Conservation (phyloP, 1,284 basidiomycete species). For the Kwoniella shivajii region DNA sequence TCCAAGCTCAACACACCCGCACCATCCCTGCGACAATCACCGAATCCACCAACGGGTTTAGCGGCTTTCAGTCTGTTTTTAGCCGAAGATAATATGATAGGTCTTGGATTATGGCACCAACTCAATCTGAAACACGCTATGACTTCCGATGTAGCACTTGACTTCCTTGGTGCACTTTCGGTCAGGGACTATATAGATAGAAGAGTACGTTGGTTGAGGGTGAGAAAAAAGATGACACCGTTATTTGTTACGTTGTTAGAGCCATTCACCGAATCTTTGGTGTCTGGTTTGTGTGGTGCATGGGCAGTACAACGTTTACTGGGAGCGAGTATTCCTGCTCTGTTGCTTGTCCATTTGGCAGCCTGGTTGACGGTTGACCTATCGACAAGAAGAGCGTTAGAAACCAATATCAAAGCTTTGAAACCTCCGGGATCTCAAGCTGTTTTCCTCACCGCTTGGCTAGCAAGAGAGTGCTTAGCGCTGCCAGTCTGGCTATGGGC, state of each 20-base stretch:
- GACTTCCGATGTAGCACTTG: constrained; percentile 82
- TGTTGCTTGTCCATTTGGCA: constrained; percentile 71
- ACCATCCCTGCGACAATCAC: constrained; percentile 31
- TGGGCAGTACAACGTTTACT: constrained; percentile 63
- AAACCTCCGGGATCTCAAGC: constrained; percentile 60
- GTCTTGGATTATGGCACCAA: constrained; percentile 84
- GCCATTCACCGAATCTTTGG: constrained; percentile 82
- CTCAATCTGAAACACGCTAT: constrained; percentile 80
- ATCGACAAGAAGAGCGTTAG: constrained; percentile 40
- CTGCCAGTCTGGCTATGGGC: constrained; percentile 83
- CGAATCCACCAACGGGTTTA: constrained; percentile 58
- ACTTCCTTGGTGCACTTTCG: constrained; percentile 83
- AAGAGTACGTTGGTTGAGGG: constrained; percentile 89
- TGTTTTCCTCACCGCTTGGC: constrained; percentile 74
- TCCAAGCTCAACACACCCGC: constrained; percentile 43
- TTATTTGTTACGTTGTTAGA: constrained; percentile 78
- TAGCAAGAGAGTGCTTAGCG: constrained; percentile 71
- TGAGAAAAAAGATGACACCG: constrained; percentile 83
- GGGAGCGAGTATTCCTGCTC: constrained; percentile 63
- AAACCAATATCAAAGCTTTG: constrained; percentile 67
- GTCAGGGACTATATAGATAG: constrained; percentile 79
- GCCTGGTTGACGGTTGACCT: constrained; percentile 57
- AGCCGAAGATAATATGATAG: constrained; percentile 97
- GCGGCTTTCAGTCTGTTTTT: constrained; percentile 80
- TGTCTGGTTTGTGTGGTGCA: constrained; percentile 67